Percentiles rank a stretch among this genome's conserved stretches.
Conservation (phyloP, 306 rosid species). For the Vigna angularis region DNA sequence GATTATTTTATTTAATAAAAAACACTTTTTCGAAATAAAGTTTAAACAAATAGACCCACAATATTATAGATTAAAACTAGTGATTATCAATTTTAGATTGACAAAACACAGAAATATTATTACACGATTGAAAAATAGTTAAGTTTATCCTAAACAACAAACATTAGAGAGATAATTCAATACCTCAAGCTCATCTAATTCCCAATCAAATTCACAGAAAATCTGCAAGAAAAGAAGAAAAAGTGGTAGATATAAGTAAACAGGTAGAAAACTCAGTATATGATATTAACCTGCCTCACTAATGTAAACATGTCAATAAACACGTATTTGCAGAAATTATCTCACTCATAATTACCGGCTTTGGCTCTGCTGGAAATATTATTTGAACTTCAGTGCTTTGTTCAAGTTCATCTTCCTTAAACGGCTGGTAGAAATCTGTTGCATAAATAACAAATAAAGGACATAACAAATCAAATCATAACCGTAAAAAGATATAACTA, state of each 20-base stretch:
- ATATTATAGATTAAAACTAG: too few relatives aligned
- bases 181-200: constrained; percentile 83
- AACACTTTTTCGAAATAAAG: too few relatives aligned
- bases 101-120: too few relatives aligned
- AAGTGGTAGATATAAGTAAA: background rate
- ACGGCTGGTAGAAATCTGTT: constrained; percentile 78
- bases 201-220: constrained; percentile 85
- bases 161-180: constrained; percentile 14
- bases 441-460: constrained; percentile 5
- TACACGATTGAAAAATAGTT: too few relatives aligned
- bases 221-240: constrained; percentile 50
- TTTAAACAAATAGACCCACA: too few relatives aligned
- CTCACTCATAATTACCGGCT: constrained; percentile 58
- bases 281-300: background rate
- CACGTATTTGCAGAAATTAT: background rate
- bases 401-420: constrained; percentile 80
- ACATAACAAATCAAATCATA: constrained; percentile 5
- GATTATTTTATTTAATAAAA: too few relatives aligned
- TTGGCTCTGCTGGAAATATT: constrained; percentile 65
- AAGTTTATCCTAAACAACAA: constrained; percentile 7
- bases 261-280: constrained; percentile 5
- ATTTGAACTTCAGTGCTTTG: constrained; percentile 81
- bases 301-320: constrained; percentile 2
- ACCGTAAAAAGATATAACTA: background rate
- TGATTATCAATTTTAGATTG: too few relatives aligned